These are phyloP conservation scores for Volvox carteri DNA, from an alignment of 163 green algal species.

Conservation along the genomic window DNA sequence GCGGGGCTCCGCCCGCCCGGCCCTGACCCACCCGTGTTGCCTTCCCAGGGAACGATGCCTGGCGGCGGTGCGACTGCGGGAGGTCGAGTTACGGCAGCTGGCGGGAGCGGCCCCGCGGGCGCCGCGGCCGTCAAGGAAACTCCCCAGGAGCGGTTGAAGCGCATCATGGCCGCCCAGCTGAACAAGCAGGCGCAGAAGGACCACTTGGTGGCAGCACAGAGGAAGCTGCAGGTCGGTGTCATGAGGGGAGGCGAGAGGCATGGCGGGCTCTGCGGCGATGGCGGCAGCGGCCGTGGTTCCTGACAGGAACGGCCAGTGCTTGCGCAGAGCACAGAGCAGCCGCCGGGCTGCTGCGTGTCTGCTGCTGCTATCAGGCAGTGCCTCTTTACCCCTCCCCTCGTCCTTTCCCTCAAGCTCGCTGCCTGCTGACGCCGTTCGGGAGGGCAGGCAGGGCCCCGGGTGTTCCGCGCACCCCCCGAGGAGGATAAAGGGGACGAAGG, in stretches of 20 bases:
- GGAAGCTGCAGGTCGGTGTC: conserved; percentile 73
- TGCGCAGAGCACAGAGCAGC: too few relatives aligned
- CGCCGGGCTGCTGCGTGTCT: too few relatives aligned
- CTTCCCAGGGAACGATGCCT: neutral
- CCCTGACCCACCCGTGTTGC: neutral
- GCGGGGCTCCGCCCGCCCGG: too few relatives aligned
- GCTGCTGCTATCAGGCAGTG: too few relatives aligned
- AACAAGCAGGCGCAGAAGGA: conserved; percentile 86
- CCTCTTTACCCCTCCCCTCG: too few relatives aligned
- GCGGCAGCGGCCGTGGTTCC: neutral
- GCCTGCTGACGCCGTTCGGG: too few relatives aligned
- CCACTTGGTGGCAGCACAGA: conserved; percentile 64
- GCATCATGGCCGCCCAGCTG: conserved; percentile 86
- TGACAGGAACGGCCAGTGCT: too few relatives aligned
- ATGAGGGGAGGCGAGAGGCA: neutral
- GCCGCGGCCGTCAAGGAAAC: conserved; percentile 73
- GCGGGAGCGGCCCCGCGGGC: neutral
- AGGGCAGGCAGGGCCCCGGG: too few relatives aligned
- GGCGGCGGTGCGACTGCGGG: conserved; percentile 2
- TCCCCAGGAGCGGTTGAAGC: conserved; percentile 85
- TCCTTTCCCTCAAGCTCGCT: too few relatives aligned
- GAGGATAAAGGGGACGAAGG: too few relatives aligned
- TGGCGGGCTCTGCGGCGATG: neutral
- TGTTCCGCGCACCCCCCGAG: too few relatives aligned
- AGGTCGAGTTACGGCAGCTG: too few relatives aligned